Conservation (phyloP, 1,284 basidiomycete species). For the Acaromyces ingoldii region DNA sequence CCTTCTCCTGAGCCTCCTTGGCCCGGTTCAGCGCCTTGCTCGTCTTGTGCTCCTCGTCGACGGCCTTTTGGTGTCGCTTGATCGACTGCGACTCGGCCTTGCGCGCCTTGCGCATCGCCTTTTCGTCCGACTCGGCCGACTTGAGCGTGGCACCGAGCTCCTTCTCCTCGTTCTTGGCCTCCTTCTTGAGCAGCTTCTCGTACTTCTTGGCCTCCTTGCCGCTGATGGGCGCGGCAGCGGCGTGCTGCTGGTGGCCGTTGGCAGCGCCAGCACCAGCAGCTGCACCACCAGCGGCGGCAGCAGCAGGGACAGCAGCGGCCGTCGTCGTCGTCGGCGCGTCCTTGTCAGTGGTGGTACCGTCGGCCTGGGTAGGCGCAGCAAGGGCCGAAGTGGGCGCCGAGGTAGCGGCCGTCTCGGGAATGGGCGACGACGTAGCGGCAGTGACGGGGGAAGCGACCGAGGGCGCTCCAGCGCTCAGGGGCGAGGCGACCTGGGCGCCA, state of each 20-base stretch:
- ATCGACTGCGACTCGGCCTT: slow-evolving; percentile 35
- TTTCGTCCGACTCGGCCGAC: slow-evolving; percentile 31
- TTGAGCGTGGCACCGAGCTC: slow-evolving; percentile 38
- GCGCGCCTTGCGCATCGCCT: slow-evolving; percentile 36
- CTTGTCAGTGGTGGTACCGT: neutral
- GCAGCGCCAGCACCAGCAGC: slow-evolving; percentile 1
- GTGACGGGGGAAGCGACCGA: neutral
- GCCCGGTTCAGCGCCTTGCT: slow-evolving; percentile 34
- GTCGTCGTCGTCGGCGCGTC: neutral
- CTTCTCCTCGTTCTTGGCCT: slow-evolving; percentile 42
- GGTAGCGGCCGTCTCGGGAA: neutral
- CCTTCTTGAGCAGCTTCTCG: slow-evolving; percentile 41
- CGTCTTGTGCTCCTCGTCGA: slow-evolving; percentile 38
- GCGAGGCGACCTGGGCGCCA: neutral
- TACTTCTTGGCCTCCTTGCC: slow-evolving; percentile 30
- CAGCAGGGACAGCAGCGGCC: slow-evolving; percentile 2
- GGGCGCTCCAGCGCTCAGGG: neutral
- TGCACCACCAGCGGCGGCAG: slow-evolving; percentile 5
- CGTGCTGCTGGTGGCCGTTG: neutral
- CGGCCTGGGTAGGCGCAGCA: neutral
- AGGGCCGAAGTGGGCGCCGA: neutral
- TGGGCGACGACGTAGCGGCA: neutral
- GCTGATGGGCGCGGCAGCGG: neutral
- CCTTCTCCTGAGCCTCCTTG: slow-evolving; percentile 35
- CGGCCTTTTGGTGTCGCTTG: slow-evolving; percentile 37